phyloP scores from a whole-genome alignment of 202 grass and related monocot genomes.

The Setaria italica region DNA sequence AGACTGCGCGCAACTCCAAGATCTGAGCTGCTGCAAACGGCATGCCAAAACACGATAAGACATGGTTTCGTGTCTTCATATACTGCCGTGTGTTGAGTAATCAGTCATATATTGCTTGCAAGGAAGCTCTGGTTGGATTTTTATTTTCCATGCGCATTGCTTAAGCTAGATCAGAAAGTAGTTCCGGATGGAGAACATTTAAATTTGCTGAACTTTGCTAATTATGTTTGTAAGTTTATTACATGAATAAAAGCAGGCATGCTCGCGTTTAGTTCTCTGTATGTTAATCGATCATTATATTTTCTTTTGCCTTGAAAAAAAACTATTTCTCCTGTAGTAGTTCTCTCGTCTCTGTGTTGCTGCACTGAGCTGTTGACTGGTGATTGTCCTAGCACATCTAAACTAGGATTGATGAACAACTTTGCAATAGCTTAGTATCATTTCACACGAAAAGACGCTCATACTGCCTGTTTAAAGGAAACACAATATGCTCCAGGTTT shows the following conservation, averaged over 20 bases:
- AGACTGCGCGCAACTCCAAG: slow-evolving; percentile 68
- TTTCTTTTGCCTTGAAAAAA: background rate
- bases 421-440: background rate
- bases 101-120: slow-evolving; percentile 7
- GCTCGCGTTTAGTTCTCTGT: background rate
- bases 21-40: slow-evolving; percentile 43
- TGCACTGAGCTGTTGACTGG: background rate
- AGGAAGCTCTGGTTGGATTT: slow-evolving; percentile 26
- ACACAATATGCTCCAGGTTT: background rate
- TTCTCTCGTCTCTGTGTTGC: background rate
- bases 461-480: background rate
- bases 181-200: slow-evolving; percentile 24
- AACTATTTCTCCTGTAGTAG: background rate
- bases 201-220: slow-evolving; percentile 3
- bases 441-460: background rate
- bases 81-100: background rate
- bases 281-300: background rate
- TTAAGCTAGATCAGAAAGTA: slow-evolving; percentile 40
- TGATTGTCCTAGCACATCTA: background rate
- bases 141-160: slow-evolving; percentile 19
- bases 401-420: background rate
- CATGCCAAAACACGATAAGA: background rate
- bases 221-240: slow-evolving; percentile 33
- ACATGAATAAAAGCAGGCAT: slow-evolving; percentile 39
- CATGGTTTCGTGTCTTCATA: slow-evolving; percentile 4